These are phyloP conservation scores for Gossypium mustelinum DNA, from an alignment of 345 rosid species.

Conservation along the genomic window DNA sequence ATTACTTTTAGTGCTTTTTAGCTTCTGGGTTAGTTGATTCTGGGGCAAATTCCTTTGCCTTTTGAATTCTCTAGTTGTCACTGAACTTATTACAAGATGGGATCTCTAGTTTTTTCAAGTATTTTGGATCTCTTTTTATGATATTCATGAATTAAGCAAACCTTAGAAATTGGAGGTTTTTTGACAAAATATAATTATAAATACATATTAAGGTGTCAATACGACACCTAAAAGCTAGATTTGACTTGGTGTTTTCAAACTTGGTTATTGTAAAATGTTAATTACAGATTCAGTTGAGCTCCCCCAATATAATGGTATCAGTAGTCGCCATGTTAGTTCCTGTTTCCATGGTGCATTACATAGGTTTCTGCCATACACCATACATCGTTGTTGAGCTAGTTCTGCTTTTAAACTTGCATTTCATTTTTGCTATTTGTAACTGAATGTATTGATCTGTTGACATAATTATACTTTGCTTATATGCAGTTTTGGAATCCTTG, in stretches of 20 bases:
- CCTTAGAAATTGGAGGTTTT: not conserved
- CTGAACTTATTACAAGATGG: not conserved
- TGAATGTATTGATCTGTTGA: not conserved
- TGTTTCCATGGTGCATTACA: not conserved
- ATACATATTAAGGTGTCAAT: not conserved
- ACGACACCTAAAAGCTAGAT: not conserved
- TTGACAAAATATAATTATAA: not conserved
- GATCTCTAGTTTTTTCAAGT: not conserved
- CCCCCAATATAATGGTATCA: not conserved
- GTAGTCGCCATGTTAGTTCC: not conserved
- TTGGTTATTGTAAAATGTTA: not conserved
- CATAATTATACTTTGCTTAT: not conserved
- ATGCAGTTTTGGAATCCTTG: not conserved
- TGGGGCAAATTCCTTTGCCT: not conserved
- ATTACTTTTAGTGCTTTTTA: not conserved
- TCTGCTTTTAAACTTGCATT: slow-evolving; percentile 5
- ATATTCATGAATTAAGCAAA: not conserved
- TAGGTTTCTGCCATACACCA: not conserved
- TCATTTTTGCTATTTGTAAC: not conserved
- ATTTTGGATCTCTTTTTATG: not conserved
- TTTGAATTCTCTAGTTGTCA: not conserved
- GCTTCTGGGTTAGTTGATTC: slow-evolving; percentile 1
- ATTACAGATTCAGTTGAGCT: not conserved
- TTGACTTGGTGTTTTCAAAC: not conserved
- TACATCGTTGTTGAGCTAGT: not conserved